A percentile compares a stretch with the other conserved stretches of the same genome.
phyloP scores from a whole-genome alignment of 139 green algal genomes.

The Trebouxia sp. region DNA sequence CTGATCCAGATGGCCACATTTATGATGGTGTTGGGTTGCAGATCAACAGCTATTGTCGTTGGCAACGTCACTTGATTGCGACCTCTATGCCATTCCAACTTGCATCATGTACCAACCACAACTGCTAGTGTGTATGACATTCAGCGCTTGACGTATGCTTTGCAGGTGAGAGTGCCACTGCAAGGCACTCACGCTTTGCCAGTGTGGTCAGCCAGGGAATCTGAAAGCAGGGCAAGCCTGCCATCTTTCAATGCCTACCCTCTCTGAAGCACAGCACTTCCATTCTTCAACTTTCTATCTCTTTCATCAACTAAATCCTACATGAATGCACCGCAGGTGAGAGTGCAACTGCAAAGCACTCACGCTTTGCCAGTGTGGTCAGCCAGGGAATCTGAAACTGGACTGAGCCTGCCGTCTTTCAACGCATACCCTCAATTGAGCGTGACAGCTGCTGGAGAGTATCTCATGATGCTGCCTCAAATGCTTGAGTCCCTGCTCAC shows the following conservation, averaged over 20 bases:
- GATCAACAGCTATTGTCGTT: too few relatives aligned
- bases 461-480: conserved; percentile 92
- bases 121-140: too few relatives aligned
- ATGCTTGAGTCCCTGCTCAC: conserved; percentile 71
- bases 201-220: conserved; percentile 44
- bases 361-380: conserved; percentile 48
- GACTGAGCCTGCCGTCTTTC: conserved; percentile 79
- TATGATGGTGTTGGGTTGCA: too few relatives aligned
- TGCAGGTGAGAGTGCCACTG: conserved; percentile 49
- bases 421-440: conserved; percentile 76
- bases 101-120: too few relatives aligned
- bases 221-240: conserved; percentile 54
- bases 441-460: conserved; percentile 80
- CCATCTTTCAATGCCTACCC: conserved; percentile 89
- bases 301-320: too few relatives aligned
- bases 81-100: too few relatives aligned
- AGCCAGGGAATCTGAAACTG: conserved; percentile 34
- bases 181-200: conserved; percentile 38
- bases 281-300: too few relatives aligned
- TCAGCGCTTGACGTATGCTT: too few relatives aligned
- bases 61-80: too few relatives aligned
- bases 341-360: conserved; percentile 40
- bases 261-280: too few relatives aligned
- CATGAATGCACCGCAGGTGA: conserved; percentile 35
- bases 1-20: too few relatives aligned